Percentiles rank a stretch among this genome's conserved stretches.
Evolutionary conservation across 2,329 filamentous ascomycete species (phyloP).

Genomic region (Aspergillus neoniger): DNA sequence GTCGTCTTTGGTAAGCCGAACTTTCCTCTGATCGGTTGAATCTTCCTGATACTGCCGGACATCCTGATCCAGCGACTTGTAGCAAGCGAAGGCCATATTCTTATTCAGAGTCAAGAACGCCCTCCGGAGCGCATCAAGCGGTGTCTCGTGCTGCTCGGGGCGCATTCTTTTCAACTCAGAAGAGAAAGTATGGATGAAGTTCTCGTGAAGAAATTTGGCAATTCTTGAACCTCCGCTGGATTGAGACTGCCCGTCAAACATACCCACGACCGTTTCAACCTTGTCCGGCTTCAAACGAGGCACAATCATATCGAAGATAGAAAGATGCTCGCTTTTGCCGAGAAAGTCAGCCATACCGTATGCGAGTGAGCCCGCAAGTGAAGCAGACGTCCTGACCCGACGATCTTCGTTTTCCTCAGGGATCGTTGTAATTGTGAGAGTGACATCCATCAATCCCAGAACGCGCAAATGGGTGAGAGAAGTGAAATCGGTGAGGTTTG

Average conservation of each 20-base stretch:
- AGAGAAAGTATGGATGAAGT: constrained; percentile 83
- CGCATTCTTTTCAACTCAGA: constrained; percentile 77
- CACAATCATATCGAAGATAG: constrained; percentile 92
- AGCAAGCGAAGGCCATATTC: constrained; percentile 82
- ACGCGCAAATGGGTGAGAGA: constrained; percentile 80
- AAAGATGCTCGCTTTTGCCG: constrained; percentile 89
- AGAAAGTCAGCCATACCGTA: constrained; percentile 98
- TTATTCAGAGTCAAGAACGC: constrained; percentile 91
- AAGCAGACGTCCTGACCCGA: constrained; percentile 95
- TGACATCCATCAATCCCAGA: constrained; percentile 96
- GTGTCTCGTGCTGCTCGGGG: constrained; percentile 67
- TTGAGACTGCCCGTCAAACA: constrained; percentile 93
- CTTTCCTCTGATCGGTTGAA: constrained; percentile 64
- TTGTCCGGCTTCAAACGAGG: constrained; percentile 88
- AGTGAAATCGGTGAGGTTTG: constrained; percentile 82
- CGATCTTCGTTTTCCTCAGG: constrained; percentile 94
- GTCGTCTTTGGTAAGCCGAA: constrained; percentile 81
- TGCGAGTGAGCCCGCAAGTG: constrained; percentile 81
- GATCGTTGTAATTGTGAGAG: constrained; percentile 86
- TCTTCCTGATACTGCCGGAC: constrained; percentile 64
- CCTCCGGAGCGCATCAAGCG: constrained; percentile 78
- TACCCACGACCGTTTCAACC: constrained; percentile 84
- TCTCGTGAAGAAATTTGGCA: constrained; percentile 94
- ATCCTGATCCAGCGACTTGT: constrained; percentile 72
- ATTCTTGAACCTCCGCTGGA: constrained; percentile 91